Percentiles rank a stretch among this genome's conserved stretches.
Conservation (phyloP, 805 yeast genomes). For the Saturnispora silvae region DNA sequence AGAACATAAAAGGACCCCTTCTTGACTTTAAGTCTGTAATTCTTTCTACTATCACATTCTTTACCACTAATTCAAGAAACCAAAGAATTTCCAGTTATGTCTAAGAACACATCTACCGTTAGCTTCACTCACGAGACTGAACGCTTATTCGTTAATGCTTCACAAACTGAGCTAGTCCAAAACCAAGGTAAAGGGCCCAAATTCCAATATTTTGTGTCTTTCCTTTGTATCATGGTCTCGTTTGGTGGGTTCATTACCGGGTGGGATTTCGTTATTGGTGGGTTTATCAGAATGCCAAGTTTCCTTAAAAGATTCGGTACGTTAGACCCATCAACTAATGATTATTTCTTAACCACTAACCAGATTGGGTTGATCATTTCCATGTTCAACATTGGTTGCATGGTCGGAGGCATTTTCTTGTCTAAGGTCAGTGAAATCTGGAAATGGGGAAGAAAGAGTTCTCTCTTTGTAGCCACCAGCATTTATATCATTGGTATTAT, state of each 20-base stretch:
- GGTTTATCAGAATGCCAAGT: slow-evolving; percentile 52
- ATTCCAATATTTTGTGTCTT: slow-evolving; percentile 18
- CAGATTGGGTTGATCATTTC: slow-evolving; percentile 54
- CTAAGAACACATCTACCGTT: no score
- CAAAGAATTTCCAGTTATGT: no score
- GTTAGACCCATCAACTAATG: slow-evolving; percentile 25
- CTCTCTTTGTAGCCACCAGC: slow-evolving; percentile 38
- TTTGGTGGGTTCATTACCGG: slow-evolving; percentile 74
- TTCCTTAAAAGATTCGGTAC: slow-evolving; percentile 44
- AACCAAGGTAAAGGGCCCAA: no score
- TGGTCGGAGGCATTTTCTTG: slow-evolving; percentile 53
- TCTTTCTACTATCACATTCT: no score
- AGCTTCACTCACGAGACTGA: no score
- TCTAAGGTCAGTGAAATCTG: slow-evolving; percentile 43
- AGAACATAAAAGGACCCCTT: no score
- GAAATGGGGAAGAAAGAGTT: slow-evolving; percentile 53
- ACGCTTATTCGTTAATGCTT: no score
- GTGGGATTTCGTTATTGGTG: slow-evolving; percentile 70
- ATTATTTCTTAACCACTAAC: slow-evolving; percentile 33
- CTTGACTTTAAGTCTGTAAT: no score
- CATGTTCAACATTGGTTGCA: slow-evolving; percentile 60
- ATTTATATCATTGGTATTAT: slow-evolving; percentile 49
- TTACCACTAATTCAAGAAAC: no score
- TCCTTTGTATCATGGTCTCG: slow-evolving; percentile 45
- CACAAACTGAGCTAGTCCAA: no score